Evolutionary conservation across 2,329 filamentous ascomycete species (phyloP), one percentile per base, ranked within the genome.

Genomic region (Calonectria montana): DNA sequence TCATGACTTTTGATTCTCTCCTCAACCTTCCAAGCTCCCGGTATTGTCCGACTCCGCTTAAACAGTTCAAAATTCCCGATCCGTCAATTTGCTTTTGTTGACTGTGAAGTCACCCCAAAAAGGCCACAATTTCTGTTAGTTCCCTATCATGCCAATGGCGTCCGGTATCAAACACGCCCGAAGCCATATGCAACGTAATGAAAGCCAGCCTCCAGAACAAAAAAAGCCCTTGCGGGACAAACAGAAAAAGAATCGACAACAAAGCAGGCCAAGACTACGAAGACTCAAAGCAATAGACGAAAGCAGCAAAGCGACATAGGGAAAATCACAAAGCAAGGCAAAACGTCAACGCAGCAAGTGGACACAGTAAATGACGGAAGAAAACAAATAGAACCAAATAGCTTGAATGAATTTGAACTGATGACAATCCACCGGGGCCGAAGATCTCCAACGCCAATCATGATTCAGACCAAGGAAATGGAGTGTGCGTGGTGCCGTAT

Each of bases 381-480:
- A 75, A 78, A 78, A 75, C 72, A 73, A 63, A 64, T 78, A 77
- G 72, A 77, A 75, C 73, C 75, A 79, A 74, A 73, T 76, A 78
- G 76, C 77, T 77, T 78, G 76, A 80, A 79, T 81, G 76, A 81
- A 81, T 81, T 81, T 80, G 79, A 82, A 80, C 81, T 82, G 79
- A 81, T 81, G 79, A 81, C 81, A 80, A 81, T 80, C 80, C 80
- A 81, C 81, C 82, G 72, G 75, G 75, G 77, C 80, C 81, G 78
- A 82, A 79, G 74, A 82, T 84, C 83, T 83, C 81, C 82, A 84
- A 84, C 83, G 83, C 83, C 83, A 82, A 81, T 83, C 82, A 81
- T 83, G 79, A 84, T 81, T 81, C 76, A 81, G 79, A 82, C 80
- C 80, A 82, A 82, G 79, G 78, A 79, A 80, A 80, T 79, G 73